These are phyloP conservation scores for Furcasterigmium sp. DNA, from an alignment of 2,329 filamentous ascomycete species.

Conservation along the genomic window DNA sequence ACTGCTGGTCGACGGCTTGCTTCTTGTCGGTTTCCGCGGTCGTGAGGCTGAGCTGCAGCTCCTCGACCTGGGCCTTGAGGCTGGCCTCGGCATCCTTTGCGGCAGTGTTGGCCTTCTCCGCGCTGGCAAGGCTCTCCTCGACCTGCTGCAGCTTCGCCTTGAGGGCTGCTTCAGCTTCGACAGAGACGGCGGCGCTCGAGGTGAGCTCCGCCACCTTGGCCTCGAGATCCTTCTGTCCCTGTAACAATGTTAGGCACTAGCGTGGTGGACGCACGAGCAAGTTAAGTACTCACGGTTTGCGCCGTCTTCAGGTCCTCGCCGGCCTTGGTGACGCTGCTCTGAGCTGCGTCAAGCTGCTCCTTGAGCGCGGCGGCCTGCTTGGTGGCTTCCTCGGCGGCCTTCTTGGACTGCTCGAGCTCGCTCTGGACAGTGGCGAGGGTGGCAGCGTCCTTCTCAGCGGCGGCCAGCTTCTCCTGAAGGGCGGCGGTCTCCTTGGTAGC, in stretches of 20 bases:
- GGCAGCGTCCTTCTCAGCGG: too few relatives aligned
- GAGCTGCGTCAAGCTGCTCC: neutral
- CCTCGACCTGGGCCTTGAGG: constrained; percentile 5
- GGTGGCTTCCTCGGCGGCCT: neutral
- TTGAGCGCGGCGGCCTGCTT: neutral
- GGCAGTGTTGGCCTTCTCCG: constrained; percentile 6
- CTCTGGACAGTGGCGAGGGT: too few relatives aligned
- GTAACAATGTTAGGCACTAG: neutral
- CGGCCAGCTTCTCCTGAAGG: too few relatives aligned
- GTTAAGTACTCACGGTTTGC: neutral
- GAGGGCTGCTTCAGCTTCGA: neutral
- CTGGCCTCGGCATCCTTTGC: constrained; percentile 7
- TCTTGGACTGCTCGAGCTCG: neutral
- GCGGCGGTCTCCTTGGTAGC: too few relatives aligned
- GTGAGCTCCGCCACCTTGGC: neutral
- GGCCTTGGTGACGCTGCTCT: neutral
- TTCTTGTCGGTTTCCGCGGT: constrained; percentile 8
- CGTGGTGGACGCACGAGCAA: neutral
- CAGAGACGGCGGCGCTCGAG: neutral
- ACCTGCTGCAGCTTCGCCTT: constrained; percentile 1
- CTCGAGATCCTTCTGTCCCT: neutral
- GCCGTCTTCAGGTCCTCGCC: neutral
- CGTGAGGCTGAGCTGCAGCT: constrained; percentile 3
- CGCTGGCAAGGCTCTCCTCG: constrained; percentile 3
- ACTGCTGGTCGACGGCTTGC: constrained; percentile 5